Evolutionary conservation across 1,284 basidiomycete species (phyloP).

Genomic region (Inonotus obliquus): DNA sequence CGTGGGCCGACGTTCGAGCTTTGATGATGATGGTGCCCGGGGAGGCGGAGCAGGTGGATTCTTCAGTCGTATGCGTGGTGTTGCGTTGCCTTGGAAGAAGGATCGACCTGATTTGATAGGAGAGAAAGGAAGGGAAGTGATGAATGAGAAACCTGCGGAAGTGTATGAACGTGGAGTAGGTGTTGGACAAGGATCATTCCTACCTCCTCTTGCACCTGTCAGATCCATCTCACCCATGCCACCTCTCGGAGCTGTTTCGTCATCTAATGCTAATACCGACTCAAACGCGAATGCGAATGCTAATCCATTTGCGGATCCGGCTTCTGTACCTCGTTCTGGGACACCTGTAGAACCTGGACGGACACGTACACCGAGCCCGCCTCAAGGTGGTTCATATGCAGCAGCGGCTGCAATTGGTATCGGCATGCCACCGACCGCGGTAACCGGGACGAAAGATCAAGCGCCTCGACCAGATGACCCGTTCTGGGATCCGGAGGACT

Average conservation of each 20-base stretch:
- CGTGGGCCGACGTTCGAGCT: not conserved
- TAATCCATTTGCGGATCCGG: not conserved
- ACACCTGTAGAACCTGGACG: not conserved
- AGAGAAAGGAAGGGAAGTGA: not conserved
- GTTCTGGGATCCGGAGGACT: conserved; percentile 15
- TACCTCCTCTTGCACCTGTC: not conserved
- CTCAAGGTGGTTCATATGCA: not conserved
- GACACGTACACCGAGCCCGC: not conserved
- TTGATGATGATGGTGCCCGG: not conserved
- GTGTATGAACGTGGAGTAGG: not conserved
- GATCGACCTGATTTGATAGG: too few relatives aligned
- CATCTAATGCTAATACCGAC: not conserved
- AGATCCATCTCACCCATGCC: not conserved
- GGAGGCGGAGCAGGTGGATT: not conserved
- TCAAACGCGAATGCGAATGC: not conserved
- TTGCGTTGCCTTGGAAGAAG: not conserved
- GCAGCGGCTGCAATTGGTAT: not conserved
- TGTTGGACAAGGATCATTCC: not conserved
- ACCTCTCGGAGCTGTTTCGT: not conserved
- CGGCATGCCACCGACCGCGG: not conserved
- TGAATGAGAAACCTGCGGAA: not conserved
- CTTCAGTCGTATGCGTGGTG: not conserved
- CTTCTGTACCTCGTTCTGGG: not conserved
- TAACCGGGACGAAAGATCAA: not conserved
- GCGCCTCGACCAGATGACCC: conserved; percentile 4